Evolutionary conservation across 2,329 filamentous ascomycete species (phyloP), one percentile per base, ranked within the genome.

Genomic region (Fusarium oligoseptatum): DNA sequence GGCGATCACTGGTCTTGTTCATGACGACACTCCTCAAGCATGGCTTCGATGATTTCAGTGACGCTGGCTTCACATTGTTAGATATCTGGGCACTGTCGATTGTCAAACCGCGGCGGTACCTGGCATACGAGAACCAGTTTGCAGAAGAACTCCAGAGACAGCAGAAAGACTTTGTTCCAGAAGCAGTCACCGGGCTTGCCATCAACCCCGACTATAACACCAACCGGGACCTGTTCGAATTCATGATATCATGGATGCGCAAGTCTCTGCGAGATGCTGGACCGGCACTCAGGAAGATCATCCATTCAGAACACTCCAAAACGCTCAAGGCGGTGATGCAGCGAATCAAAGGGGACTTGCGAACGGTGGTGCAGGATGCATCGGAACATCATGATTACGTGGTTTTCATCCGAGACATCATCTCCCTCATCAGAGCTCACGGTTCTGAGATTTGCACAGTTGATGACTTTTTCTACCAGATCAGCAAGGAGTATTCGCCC

Each of bases 401-500:
- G 57, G 77, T 79, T 1, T 91, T 91, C 74, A 84, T 89, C 14
- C 87, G 86, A 39, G 81, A 83, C 20, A 84, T 90, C 52, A 85
- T 91, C 66, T 84, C 84, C 4, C 81, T 90, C 29, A 88, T 91
- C 75, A 86, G 87, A 77, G 87, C 88, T 1, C 85, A 91, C 74
- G 87, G 85, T 6, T 81, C 85, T 27, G 88, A 89, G 56, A 84
- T 91, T 41, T 89, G 88, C 78, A 80, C 83, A 1, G 82, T 91
- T 5, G 88, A 91, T 74, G 78, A 82, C 2, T 91, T 88, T 77
- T 91, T 88, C 80, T 89, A 88, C 68, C 86, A 89, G 68, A 87
- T 89, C 74, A 89, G 84, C 77, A 84, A 82, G 41, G 88, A 89
- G 66, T 91, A 90, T 78, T 87, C 86, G 4, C 89, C 89, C 3